Base-by-base conservation (phyloP, 345 rosid species). In the Rhizophora mangle region DNA sequence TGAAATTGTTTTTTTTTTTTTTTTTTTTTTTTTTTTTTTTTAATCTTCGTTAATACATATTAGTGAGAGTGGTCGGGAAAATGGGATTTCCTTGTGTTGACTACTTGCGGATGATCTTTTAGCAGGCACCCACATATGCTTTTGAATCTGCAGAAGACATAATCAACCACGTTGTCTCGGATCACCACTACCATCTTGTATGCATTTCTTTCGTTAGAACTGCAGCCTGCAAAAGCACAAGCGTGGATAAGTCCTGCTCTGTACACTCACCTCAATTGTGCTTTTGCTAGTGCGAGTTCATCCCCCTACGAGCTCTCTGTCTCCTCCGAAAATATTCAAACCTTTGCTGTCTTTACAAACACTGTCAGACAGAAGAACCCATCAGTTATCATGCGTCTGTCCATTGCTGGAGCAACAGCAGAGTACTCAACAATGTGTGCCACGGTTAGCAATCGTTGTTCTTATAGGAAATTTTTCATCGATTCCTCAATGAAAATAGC, bases 401-500 rank as follows among this genome's bases (percentile, higher is more conserved):
- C 77, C 21, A 73, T 76, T 8, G 63, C 73, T 1, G 71, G 73
- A 18, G n/a, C 49, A 1, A 13, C 7, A 6, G 27, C 71, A 8
- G 36, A 39, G 20, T 60, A 43, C 49, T 43, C 16, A 43, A 11
- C 18, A 43, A 10, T 66, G 20, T 70, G 68, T 39, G 22, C 63
- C 20, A 43, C 71, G 80, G 63, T 74, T 11, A 58, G 71, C 16
- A 36, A 71, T 1, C 36, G 8, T 6, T 71, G 80, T 39, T 63
- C 68, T 26, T 49, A 21, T 39, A 55, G 81, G 58, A 71, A 65
- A n/a, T 57, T 63, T 19, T 73, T 79, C 63, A 65, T 82, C 9
- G 66, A 79, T 4, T 73, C 79, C 18, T 73, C 85, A 0, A 76
- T 79, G 11, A 60, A 34, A 58, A 53, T 72, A 30, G 75, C 81